Evolutionary conservation across 495 filamentous ascomycete species (phyloP).

Genomic region (Penicillium mononematosum): DNA sequence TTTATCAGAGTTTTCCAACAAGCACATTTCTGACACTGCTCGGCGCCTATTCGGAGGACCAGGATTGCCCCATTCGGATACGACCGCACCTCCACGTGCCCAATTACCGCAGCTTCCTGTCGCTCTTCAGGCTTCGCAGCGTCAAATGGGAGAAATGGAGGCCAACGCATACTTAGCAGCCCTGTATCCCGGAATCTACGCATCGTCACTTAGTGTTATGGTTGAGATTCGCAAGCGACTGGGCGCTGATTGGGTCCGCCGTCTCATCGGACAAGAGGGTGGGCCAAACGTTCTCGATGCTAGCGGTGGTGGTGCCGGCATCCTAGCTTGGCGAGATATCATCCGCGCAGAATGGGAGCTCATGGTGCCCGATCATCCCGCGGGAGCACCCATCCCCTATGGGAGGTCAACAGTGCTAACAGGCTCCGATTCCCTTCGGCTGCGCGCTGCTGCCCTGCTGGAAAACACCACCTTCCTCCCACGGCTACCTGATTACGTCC

Average conservation of each 20-base stretch:
- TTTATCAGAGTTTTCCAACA: slow-evolving; percentile 62
- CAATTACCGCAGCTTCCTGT: slow-evolving; percentile 65
- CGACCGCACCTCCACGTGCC: slow-evolving; percentile 50
- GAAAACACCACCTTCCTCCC: slow-evolving; percentile 91
- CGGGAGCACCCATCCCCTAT: slow-evolving; percentile 43
- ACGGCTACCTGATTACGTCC: slow-evolving; percentile 87
- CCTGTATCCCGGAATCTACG: slow-evolving; percentile 78
- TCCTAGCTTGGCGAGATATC: slow-evolving; percentile 82
- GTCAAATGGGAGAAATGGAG: slow-evolving; percentile 78
- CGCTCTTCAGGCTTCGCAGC: slow-evolving; percentile 65
- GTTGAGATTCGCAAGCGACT: slow-evolving; percentile 84
- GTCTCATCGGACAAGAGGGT: slow-evolving; percentile 62
- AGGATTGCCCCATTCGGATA: slow-evolving; percentile 69
- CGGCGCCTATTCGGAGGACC: slow-evolving; percentile 70
- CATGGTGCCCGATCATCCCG: slow-evolving; percentile 50
- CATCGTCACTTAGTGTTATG: slow-evolving; percentile 67
- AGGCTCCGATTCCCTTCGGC: slow-evolving; percentile 64
- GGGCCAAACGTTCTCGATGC: slow-evolving; percentile 82
- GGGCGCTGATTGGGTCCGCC: slow-evolving; percentile 73
- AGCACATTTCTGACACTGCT: slow-evolving; percentile 70
- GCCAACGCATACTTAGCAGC: slow-evolving; percentile 79
- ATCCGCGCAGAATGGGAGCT: slow-evolving; percentile 75
- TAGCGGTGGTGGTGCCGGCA: slow-evolving; percentile 77
- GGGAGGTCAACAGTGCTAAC: slow-evolving; percentile 63
- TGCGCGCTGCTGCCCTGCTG: slow-evolving; percentile 72